These are phyloP conservation scores for Alopecurus myosuroides DNA, from an alignment of 176 grass and related monocot species.

Conservation along the genomic window DNA sequence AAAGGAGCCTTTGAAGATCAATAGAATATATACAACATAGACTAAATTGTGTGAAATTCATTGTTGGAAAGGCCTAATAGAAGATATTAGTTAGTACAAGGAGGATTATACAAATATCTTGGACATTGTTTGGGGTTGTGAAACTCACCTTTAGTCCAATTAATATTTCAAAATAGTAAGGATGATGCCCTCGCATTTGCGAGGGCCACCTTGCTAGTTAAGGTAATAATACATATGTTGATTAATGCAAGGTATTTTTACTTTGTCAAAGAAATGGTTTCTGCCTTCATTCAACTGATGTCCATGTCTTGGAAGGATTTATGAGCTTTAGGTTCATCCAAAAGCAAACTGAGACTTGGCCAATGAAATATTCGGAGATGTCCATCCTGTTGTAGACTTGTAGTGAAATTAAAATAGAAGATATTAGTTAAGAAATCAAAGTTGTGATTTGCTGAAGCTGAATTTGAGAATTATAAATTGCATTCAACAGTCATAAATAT, in stretches of 20 bases:
- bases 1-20: too few species aligned
- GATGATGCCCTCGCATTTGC: too few species aligned
- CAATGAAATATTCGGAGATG: conserved; percentile 85
- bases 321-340: conserved; percentile 94
- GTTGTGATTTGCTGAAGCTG: neutral
- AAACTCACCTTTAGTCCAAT: too few species aligned
- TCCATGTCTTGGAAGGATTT: conserved; percentile 95
- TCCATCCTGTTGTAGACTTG: conserved; percentile 76
- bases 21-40: too few species aligned
- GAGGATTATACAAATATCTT: too few species aligned
- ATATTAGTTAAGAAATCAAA: conserved; percentile 1
- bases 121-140: too few species aligned
- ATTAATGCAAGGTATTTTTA: neutral
- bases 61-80: too few species aligned
- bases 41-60: too few species aligned
- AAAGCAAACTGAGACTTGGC: conserved; percentile 55
- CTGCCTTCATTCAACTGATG: conserved; percentile 53
- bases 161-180: too few species aligned
- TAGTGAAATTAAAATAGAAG: neutral
- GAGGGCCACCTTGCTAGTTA: too few species aligned
- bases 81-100: too few species aligned
- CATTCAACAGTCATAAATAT: neutral
- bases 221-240: neutral
- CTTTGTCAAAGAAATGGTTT: neutral
- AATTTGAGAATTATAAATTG: neutral